These are phyloP conservation scores for Oryza officinalis DNA, from an alignment of 176 grass and related monocot species.

Conservation along the genomic window DNA sequence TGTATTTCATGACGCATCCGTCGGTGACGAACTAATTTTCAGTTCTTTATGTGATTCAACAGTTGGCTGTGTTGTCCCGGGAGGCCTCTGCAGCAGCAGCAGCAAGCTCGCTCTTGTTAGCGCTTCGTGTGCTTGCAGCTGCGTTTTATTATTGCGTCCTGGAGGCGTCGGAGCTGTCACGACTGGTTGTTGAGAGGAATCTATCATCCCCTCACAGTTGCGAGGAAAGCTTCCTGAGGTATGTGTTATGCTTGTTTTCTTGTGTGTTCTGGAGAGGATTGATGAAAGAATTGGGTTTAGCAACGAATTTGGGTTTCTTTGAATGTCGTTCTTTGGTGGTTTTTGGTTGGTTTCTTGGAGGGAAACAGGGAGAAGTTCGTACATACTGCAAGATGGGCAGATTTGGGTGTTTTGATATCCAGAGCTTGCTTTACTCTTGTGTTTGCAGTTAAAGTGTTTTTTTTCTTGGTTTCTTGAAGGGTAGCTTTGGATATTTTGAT, in stretches of 20 bases:
- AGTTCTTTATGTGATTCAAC: conserved; percentile 19
- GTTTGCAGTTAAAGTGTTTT: too few species aligned
- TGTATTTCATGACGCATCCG: background rate
- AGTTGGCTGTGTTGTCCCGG: conserved; percentile 20
- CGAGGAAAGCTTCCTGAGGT: conserved; percentile 35
- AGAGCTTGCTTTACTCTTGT: too few species aligned
- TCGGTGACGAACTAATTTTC: conserved; percentile 27
- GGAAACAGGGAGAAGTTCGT: too few species aligned
- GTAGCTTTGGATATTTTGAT: too few species aligned
- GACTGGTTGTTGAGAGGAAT: conserved; percentile 44
- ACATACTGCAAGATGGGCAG: too few species aligned
- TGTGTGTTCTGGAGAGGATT: too few species aligned
- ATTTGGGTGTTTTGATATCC: too few species aligned
- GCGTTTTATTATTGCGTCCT: background rate
- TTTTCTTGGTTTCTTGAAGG: too few species aligned
- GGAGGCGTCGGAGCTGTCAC: conserved; percentile 25
- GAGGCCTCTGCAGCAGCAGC: background rate
- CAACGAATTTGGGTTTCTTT: too few species aligned
- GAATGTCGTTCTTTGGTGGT: too few species aligned
- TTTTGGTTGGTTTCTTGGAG: too few species aligned
- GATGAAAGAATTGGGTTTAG: too few species aligned
- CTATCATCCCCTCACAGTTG: conserved; percentile 16
- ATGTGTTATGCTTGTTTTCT: conserved; percentile 27
- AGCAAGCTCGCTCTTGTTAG: conserved; percentile 1
- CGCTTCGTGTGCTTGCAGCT: conserved; percentile 13